These are phyloP conservation scores for Citrus glauca DNA, from an alignment of 345 rosid species.

Conservation along the genomic window DNA sequence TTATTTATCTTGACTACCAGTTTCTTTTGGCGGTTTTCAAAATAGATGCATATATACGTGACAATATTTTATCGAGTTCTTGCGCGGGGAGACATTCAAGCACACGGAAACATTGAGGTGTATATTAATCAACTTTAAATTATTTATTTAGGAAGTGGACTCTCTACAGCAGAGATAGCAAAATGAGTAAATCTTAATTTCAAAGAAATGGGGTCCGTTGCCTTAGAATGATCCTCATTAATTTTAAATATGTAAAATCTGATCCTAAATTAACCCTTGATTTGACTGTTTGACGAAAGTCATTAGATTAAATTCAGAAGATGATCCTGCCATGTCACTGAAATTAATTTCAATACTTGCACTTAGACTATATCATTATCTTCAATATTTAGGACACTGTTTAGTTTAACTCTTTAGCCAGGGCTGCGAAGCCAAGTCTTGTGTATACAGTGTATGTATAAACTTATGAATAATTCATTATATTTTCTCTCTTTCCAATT, in stretches of 20 bases:
- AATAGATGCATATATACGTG: too few relatives aligned
- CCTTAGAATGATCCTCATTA: not conserved
- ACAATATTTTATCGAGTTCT: too few relatives aligned
- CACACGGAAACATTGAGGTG: not conserved
- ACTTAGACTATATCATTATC: not conserved
- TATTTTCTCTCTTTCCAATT: not conserved
- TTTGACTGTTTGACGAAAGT: not conserved
- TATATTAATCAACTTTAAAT: not conserved
- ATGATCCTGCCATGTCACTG: not conserved
- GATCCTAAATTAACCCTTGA: not conserved
- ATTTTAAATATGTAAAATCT: not conserved
- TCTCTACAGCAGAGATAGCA: not conserved
- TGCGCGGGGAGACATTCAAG: not conserved
- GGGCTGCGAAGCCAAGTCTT: conserved; percentile 13
- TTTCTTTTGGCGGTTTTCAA: too few relatives aligned
- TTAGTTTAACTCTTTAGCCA: conserved; percentile 1
- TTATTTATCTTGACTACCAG: too few relatives aligned
- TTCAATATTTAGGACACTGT: not conserved
- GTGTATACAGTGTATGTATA: not conserved
- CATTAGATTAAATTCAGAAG: not conserved
- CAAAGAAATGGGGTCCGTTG: not conserved
- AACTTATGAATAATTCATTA: not conserved
- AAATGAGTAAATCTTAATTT: not conserved
- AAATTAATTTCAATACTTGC: not conserved
- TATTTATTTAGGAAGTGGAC: not conserved